Evolutionary conservation across 108 stramenopile species (phyloP).

Genomic region (Stephanodiscus minutulus): DNA sequence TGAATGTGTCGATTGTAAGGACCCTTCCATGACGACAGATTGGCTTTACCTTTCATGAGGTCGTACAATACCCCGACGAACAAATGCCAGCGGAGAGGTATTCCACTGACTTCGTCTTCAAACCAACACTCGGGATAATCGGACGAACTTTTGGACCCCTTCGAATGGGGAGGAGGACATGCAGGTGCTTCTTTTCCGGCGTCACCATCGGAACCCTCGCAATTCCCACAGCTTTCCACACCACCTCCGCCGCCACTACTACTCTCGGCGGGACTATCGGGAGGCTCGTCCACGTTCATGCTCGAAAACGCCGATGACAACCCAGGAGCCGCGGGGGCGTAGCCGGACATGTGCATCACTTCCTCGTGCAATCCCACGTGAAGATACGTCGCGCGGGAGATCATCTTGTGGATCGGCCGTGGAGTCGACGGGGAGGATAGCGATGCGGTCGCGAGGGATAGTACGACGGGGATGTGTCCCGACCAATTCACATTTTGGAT

Average conservation of each 20-base stretch:
- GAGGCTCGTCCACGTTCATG: conserved; percentile 26
- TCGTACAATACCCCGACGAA: conserved; percentile 82
- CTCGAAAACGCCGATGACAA: conserved; percentile 10
- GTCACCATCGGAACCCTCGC: conserved; percentile 1
- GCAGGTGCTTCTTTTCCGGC: background rate
- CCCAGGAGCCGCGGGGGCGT: conserved; percentile 57
- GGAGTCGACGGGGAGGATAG: conserved; percentile 71
- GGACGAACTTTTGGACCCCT: no score
- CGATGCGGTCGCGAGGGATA: conserved; percentile 70
- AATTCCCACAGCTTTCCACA: background rate
- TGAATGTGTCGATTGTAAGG: conserved; percentile 4
- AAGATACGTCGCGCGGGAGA: conserved; percentile 67
- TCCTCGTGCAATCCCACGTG: conserved; percentile 71
- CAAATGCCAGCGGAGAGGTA: conserved; percentile 78
- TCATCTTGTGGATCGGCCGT: conserved; percentile 63
- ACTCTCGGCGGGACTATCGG: conserved; percentile 14
- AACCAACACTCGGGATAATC: conserved; percentile 80
- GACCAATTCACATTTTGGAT: conserved; percentile 61
- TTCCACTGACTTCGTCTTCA: conserved; percentile 71
- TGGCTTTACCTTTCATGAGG: conserved; percentile 35
- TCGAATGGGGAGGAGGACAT: background rate
- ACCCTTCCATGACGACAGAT: conserved; percentile 1
- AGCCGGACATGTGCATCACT: conserved; percentile 57
- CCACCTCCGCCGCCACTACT: no score
- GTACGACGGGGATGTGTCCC: conserved; percentile 68